Evolutionary conservation across 1,284 basidiomycete genomes (phyloP).

Genomic region (Pterula multifida): DNA sequence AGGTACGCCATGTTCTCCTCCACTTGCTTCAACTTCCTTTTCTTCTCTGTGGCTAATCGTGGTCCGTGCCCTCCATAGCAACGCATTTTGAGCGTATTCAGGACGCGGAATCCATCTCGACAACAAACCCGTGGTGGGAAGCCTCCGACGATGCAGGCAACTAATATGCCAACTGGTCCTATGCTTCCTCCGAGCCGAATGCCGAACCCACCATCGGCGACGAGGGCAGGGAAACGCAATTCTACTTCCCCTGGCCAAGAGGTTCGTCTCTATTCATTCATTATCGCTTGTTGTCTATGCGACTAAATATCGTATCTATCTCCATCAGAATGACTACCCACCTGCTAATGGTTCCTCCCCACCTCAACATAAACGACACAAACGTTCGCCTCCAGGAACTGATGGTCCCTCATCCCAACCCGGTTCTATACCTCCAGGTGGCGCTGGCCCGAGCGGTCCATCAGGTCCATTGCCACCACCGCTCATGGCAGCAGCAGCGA

Average conservation of each 20-base stretch:
- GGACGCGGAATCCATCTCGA: background rate
- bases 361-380: background rate
- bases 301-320: background rate
- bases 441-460: background rate
- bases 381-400: background rate
- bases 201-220: background rate
- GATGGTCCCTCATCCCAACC: background rate
- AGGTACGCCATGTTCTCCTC: constrained; percentile 28
- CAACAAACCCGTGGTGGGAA: background rate
- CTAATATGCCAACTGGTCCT: background rate
- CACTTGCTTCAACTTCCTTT: background rate
- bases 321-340: background rate
- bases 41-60: background rate
- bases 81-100: background rate
- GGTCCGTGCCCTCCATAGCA: background rate
- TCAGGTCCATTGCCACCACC: background rate
- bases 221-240: background rate
- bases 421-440: background rate
- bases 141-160: background rate
- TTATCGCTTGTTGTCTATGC: background rate
- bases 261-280: background rate
- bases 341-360: constrained; percentile 5
- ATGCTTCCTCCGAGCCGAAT: background rate
- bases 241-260: background rate
- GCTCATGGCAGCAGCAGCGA: background rate